Conservation (phyloP, 2,329 filamentous ascomycete genomes). For the Colletotrichum ledebouriae region DNA sequence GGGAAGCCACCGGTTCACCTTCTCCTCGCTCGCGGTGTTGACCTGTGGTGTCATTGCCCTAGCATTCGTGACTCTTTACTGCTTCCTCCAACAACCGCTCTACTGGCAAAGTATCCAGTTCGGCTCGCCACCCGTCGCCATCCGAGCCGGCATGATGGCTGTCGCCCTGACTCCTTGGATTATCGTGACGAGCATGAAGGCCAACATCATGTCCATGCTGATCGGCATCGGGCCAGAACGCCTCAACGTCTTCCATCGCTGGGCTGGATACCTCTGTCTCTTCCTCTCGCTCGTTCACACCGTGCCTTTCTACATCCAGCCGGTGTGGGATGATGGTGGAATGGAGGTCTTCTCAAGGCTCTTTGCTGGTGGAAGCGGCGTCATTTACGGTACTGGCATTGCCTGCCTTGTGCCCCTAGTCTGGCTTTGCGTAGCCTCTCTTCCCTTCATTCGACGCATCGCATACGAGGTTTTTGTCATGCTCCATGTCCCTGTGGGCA, state of each 20-base stretch:
- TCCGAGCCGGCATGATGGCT: constrained; percentile 91
- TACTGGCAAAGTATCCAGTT: constrained; percentile 90
- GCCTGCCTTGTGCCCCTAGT: constrained; percentile 84
- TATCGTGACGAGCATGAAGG: constrained; percentile 88
- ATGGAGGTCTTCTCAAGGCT: constrained; percentile 77
- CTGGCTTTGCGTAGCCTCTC: constrained; percentile 87
- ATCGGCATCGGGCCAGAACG: constrained; percentile 94
- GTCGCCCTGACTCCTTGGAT: constrained; percentile 96
- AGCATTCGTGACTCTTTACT: constrained; percentile 82
- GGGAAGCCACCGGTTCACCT: constrained; percentile 78
- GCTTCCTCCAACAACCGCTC: constrained; percentile 87
- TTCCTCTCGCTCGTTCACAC: constrained; percentile 87
- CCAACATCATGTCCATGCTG: constrained; percentile 84
- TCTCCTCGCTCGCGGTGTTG: constrained; percentile 83
- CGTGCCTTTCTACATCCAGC: constrained; percentile 90
- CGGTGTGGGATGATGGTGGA: constrained; percentile 85
- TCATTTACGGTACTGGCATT: constrained; percentile 88
- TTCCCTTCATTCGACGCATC: constrained; percentile 80
- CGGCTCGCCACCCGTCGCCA: constrained; percentile 89
- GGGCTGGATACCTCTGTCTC: constrained; percentile 88
- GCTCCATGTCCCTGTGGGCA: constrained; percentile 84
- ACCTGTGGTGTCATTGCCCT: constrained; percentile 76
- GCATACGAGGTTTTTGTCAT: constrained; percentile 90
- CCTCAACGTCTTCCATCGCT: constrained; percentile 92
- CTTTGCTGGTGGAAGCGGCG: constrained; percentile 73